phyloP scores from a whole-genome alignment of 2,329 filamentous ascomycete genomes.

The Aspergillus phoenicis region DNA sequence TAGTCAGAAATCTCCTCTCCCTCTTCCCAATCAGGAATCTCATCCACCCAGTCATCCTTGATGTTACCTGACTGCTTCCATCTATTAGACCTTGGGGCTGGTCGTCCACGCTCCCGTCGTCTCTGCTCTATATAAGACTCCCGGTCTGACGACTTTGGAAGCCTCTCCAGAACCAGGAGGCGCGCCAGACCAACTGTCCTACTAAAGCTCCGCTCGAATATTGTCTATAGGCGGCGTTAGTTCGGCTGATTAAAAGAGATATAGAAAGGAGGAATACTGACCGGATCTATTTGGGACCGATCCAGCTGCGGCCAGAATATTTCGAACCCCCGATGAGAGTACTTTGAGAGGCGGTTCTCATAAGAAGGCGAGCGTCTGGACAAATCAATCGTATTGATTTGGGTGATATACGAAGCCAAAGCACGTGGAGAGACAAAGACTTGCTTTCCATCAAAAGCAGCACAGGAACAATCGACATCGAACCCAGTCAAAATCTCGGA shows the following conservation, averaged over 20 bases:
- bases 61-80: constrained; percentile 66
- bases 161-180: constrained; percentile 75
- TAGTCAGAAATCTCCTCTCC: constrained; percentile 78
- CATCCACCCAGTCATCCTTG: constrained; percentile 76
- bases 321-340: constrained; percentile 82
- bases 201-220: constrained; percentile 79
- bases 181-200: constrained; percentile 76
- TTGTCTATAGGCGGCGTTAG: constrained; percentile 53
- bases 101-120: constrained; percentile 71
- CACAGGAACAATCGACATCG: constrained; percentile 82
- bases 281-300: constrained; percentile 72
- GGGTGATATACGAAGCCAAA: constrained; percentile 76
- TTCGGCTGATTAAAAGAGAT: not conserved
- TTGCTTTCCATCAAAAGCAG: constrained; percentile 77
- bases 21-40: constrained; percentile 80
- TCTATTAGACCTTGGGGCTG: constrained; percentile 49
- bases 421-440: constrained; percentile 79
- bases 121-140: constrained; percentile 72
- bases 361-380: constrained; percentile 81
- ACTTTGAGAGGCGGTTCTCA: constrained; percentile 83
- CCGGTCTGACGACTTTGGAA: constrained; percentile 69
- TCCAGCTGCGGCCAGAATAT: constrained; percentile 77
- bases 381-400: constrained; percentile 79
- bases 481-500: constrained; percentile 86
- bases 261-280: constrained; percentile 15